Conservation (phyloP, 495 filamentous ascomycete species). For the Beverwykella pulmonaria region DNA sequence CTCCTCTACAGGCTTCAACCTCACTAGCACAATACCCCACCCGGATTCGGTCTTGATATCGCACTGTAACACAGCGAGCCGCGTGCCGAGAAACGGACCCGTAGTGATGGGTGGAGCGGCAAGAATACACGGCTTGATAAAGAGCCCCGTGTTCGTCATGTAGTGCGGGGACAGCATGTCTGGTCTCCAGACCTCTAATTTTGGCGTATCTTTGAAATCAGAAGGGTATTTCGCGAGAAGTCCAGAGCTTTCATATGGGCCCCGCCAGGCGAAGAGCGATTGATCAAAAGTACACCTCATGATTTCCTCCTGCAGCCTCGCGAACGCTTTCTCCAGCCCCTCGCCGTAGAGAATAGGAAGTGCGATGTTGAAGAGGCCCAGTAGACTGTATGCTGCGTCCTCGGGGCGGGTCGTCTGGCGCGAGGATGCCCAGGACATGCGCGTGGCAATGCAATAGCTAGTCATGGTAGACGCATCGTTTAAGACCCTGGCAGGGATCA, state of each 20-base stretch:
- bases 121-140: neutral
- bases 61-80: too few relatives aligned
- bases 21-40: neutral
- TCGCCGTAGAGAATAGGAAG: too few relatives aligned
- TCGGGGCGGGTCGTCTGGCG: too few relatives aligned
- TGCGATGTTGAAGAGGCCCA: too few relatives aligned
- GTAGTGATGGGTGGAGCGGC: neutral
- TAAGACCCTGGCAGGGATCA: too few relatives aligned
- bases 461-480: too few relatives aligned
- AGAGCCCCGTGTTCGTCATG: constrained; percentile 11
- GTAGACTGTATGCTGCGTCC: too few relatives aligned
- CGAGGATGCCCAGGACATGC: too few relatives aligned
- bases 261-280: constrained; percentile 10
- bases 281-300: constrained; percentile 9
- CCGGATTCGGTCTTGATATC: too few relatives aligned
- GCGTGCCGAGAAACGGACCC: too few relatives aligned
- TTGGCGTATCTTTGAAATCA: neutral
- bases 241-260: constrained; percentile 1
- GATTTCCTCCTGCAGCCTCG: constrained; percentile 4
- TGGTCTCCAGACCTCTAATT: neutral
- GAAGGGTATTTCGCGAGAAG: neutral
- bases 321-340: too few relatives aligned
- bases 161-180: neutral
- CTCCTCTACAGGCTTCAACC: neutral
- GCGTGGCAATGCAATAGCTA: too few relatives aligned